Evolutionary conservation across 331 rosid species (phyloP), one percentile per base, ranked within the genome.

Genomic region (Arachis monticola): DNA sequence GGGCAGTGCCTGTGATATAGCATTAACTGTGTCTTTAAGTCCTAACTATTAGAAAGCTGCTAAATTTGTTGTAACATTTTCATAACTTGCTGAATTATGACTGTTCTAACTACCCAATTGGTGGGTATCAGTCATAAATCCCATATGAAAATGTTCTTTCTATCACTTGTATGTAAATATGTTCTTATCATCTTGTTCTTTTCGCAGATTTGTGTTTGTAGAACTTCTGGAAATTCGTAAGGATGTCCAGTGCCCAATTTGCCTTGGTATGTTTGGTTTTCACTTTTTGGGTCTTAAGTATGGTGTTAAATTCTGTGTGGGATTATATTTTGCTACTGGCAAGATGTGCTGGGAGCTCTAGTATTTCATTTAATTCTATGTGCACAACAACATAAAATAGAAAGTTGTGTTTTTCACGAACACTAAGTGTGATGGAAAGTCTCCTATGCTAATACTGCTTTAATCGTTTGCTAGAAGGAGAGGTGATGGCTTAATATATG

Each of bases 161-260:
- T 67, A 56, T 61, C 47, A 44, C 53, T 53, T 40, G 64, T 27
- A 42, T 65, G 17, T 53, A 60, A 64, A 56, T 75, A 69, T 44
- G 60, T 81, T 42, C 78, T 56, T 41, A 61, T 74, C 12, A 46
- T 70, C 40, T 77, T 77, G 69, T 73, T 82, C 69, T 72, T 58
- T 64, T 74, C 76, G 90, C 92, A 92, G 96, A 70, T 92, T 70
- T 76, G 78, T 88, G 79, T 67, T 61, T 62, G 88, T 90, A 5
- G 88, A 86, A 77, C 87, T 92, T 64, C 74, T 64, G 41, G 91
- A 86, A 48, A 79, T 92, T 72, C 94, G 96, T 1, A 92, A 88
- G 80, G 98, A 92, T 82, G 94, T 92, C 59, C 96, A 92, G 69
- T 92, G 98, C 82, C 98, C 98, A 60, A 92, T 92, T 84, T 92